Base-by-base conservation (phyloP, 2,329 filamentous ascomycete species). In the Samsoniella hepiali region DNA sequence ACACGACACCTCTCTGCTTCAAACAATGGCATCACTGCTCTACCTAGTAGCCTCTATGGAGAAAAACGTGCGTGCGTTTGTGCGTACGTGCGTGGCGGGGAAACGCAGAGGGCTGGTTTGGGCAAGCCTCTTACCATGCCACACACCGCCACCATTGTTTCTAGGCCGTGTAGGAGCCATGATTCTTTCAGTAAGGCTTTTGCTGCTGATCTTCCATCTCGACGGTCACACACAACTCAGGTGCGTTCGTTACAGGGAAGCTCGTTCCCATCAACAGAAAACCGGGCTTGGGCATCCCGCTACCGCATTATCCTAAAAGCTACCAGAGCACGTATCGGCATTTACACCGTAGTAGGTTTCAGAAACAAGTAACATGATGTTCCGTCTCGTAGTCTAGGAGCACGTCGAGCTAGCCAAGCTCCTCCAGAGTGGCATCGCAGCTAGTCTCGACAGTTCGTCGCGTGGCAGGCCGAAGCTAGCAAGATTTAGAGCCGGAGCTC, bases 331-430 rank as follows among this genome's bases (percentile, higher is more conserved):
- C 51, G 3, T 40, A 17, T 42, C 53, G 34, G 34, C 53, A 56
- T 31, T 56, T 56, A 56, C 36, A 29, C 44, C 56, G 56, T 38
- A 50, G 31, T 38, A 22, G 29, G 58, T 61, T 61, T 61, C 58
- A 61, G 38, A 54, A 54, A 44, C 22, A 17, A 44, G 58, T 50
- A 61, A 53, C 27, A 27, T 7, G 6, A 15, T 38, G 32, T 17
- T 50, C 32, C 45, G 32, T 31, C 27, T 7, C 22, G 58, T 34
- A 60, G 38, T 61, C 29, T 61, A 49, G 29, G 29, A 22, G 22
- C 38, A 29, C 31, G 5, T 45, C 34, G 11, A 45, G 49, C 49
- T 61, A 27, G 31, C 32, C 29, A 45, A 34, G 32, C 13, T 22
- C n/a, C 57, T 59, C 57, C 22, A n/a, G 27, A 54, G 22, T 53